Conservation (phyloP, 148 eudicot genomes). For the Agrostemma githago region DNA sequence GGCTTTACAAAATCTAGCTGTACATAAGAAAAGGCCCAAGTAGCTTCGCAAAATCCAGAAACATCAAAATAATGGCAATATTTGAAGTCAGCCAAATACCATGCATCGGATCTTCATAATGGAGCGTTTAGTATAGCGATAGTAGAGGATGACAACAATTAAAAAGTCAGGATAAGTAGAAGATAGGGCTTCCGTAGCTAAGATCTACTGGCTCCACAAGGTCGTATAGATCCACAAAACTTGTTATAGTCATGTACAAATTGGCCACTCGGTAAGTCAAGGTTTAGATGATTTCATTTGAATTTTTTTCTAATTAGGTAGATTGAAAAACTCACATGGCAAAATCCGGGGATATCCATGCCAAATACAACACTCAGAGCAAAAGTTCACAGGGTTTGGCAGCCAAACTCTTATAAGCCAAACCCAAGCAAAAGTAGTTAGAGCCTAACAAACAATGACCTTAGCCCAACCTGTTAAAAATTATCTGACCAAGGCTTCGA, state of each 20-base stretch:
- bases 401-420: background rate
- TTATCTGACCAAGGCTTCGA: background rate
- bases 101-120: background rate
- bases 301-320: background rate
- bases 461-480: background rate
- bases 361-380: background rate
- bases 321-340: background rate
- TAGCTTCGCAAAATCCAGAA: background rate
- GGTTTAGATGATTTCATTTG: background rate
- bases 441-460: background rate
- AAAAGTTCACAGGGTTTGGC: background rate
- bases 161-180: background rate
- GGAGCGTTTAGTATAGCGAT: background rate
- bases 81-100: background rate
- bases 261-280: background rate
- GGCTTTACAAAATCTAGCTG: background rate
- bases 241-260: background rate
- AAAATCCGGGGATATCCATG: background rate
- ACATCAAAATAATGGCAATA: background rate
- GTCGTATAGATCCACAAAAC: background rate
- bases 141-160: background rate
- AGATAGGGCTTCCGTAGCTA: background rate
- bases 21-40: background rate
- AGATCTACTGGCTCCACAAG: background rate
- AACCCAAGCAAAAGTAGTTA: background rate